phyloP scores from a whole-genome alignment of 768 basidiomycete species.

The Boletellus sp. region DNA sequence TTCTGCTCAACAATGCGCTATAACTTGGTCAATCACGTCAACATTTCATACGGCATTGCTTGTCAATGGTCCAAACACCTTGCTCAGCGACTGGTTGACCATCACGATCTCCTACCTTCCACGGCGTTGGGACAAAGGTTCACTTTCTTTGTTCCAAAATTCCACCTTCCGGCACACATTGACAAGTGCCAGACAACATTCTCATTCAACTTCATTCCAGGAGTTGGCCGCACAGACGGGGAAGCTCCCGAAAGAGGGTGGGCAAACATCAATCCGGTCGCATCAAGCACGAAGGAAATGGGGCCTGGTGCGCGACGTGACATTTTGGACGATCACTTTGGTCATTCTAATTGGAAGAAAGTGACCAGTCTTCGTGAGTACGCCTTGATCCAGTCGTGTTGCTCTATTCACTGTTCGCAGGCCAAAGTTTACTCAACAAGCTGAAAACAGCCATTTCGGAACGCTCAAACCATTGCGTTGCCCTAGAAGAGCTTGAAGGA shows the following conservation, averaged over 20 bases:
- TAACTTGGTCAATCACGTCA: background rate
- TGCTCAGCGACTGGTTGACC: too few relatives aligned
- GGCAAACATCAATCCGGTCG: conserved; percentile 32
- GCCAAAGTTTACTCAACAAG: background rate
- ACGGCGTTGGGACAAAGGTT: background rate
- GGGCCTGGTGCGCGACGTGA: conserved; percentile 28
- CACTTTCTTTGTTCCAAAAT: background rate
- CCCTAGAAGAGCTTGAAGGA: background rate
- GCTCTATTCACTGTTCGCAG: background rate
- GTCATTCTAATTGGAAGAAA: background rate
- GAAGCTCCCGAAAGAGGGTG: conserved; percentile 38
- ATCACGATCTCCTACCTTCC: background rate
- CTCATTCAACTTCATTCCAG: conserved; percentile 7
- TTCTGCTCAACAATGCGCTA: background rate
- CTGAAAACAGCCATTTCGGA: background rate
- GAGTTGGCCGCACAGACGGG: conserved; percentile 1
- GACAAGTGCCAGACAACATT: background rate
- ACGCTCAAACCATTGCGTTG: background rate
- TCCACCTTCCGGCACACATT: background rate
- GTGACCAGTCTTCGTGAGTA: background rate
- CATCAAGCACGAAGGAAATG: conserved; percentile 36
- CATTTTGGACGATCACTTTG: background rate
- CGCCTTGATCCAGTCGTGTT: background rate
- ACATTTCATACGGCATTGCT: background rate
- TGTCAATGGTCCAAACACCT: background rate